Evolutionary conservation across 257 asterid species (phyloP).

Genomic region (Cordia subcordata): DNA sequence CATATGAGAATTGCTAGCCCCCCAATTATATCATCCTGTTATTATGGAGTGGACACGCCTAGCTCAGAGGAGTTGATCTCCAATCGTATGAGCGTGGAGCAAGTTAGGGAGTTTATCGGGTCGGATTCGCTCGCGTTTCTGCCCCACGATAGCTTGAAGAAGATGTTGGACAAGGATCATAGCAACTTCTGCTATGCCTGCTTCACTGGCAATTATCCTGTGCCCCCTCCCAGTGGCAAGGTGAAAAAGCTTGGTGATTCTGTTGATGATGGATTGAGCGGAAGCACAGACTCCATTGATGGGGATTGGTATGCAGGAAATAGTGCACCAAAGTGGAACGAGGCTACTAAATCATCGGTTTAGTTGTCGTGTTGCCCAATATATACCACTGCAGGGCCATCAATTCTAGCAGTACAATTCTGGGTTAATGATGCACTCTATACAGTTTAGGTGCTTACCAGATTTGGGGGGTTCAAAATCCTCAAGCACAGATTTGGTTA

Average conservation of each 20-base stretch:
- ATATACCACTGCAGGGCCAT: too few species aligned
- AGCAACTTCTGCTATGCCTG: conserved; percentile 53
- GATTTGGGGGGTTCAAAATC: not conserved
- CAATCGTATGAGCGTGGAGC: conserved; percentile 52
- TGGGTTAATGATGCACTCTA: not conserved
- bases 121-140: conserved; percentile 63
- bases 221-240: conserved; percentile 41
- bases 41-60: conserved; percentile 73
- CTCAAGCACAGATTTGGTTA: too few species aligned
- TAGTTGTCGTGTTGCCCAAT: too few species aligned
- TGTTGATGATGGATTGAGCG: conserved; percentile 70
- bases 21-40: conserved; percentile 63
- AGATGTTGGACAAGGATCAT: conserved; percentile 35
- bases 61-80: conserved; percentile 61
- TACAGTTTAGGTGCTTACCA: too few species aligned
- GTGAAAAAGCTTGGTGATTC: conserved; percentile 69
- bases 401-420: not conserved
- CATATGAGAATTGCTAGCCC: conserved; percentile 64
- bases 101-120: conserved; percentile 55
- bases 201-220: conserved; percentile 64
- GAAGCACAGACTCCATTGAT: conserved; percentile 39
- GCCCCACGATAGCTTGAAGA: conserved; percentile 39
- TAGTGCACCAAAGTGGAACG: not conserved
- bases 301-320: conserved; percentile 37
- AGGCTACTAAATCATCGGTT: too few species aligned